Percentiles rank a stretch among this genome's conserved stretches.
These are phyloP conservation scores for Psilocybe cyanescens DNA, from an alignment of 768 basidiomycete genomes.

Conservation along the genomic window DNA sequence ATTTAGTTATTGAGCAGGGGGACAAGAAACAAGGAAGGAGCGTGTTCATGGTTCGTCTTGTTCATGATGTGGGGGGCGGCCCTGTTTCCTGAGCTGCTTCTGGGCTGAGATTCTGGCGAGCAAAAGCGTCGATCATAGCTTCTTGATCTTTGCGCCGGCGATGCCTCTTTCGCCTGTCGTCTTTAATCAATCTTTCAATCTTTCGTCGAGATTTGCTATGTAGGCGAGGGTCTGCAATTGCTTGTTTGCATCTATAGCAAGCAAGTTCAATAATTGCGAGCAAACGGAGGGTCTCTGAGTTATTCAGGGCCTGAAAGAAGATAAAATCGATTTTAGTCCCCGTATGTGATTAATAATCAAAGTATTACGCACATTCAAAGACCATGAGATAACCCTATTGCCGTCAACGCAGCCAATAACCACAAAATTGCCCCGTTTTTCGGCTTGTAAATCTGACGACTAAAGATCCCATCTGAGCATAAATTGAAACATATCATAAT, in stretches of 20 bases:
- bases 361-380: conserved; percentile 66
- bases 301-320: conserved; percentile 68
- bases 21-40: conserved; percentile 13
- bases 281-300: conserved; percentile 80
- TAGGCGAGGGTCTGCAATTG: conserved; percentile 65
- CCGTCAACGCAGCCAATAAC: conserved; percentile 82
- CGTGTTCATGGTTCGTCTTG: conserved; percentile 9
- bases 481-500: background rate
- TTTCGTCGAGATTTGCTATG: conserved; percentile 69
- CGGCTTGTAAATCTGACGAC: conserved; percentile 55
- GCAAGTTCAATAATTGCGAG: conserved; percentile 86
- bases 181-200: conserved; percentile 82
- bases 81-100: conserved; percentile 23
- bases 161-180: conserved; percentile 81
- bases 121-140: conserved; percentile 79
- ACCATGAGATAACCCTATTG: conserved; percentile 80
- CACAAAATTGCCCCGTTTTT: conserved; percentile 87
- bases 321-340: background rate
- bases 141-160: conserved; percentile 85
- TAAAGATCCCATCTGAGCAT: background rate
- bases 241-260: conserved; percentile 76
- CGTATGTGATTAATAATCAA: background rate
- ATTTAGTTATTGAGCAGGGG: conserved; percentile 7
- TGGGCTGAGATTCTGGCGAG: conserved; percentile 50
- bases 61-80: conserved; percentile 22